Base-by-base conservation (phyloP, 2,329 filamentous ascomycete species). In the Alternaria sp. region DNA sequence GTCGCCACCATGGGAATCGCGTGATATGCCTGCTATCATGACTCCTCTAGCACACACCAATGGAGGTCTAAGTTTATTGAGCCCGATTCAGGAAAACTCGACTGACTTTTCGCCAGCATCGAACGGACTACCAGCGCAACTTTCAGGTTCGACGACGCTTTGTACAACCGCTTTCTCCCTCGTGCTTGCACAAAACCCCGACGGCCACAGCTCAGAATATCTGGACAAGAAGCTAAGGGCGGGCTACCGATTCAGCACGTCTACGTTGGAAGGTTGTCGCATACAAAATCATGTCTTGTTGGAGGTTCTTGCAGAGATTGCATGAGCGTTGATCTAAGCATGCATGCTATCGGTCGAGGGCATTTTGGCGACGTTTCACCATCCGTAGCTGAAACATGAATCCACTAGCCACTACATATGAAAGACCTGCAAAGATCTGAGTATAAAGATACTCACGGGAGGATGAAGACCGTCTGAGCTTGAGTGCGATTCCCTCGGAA, bases 401-500 rank as follows among this genome's bases (percentile, higher is more conserved):
- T 2, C 68, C 59, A 7, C 76, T 77, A 7, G 79, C 78, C 7
- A 80, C 40, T 12, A 66, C 45, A 61, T 81, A 82, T 8, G 79
- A 61, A 10, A 80, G 21, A 0, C 79, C 80, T 11, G 77, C 74
- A 49, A 81, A 82, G 4, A 82, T 72, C 59, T 82, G 81, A 15
- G 78, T 67, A 62, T 81, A 79, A 6, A 82, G 68, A 66, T 81
- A 82, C 17, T 62, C 56, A 11, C 32, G 43, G 62, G 68, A 47
- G 66, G 69, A 43, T 47, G 43, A n/a, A 56, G 75, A 67, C 6
- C 75, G 71, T 21, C 80, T 70, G 4, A 83, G 66, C 50, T 82
- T 77, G n/a, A 83, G 69, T 12, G 79, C 82, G 46, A 83, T 81
- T 7, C 79, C 79, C 62, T 83, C 80, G 4, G 80, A 72, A 15